Percentiles rank a stretch among this genome's conserved stretches.
Evolutionary conservation across 1,139 yeast species (phyloP).

Genomic region (Barnettozyma hawaiiensis): DNA sequence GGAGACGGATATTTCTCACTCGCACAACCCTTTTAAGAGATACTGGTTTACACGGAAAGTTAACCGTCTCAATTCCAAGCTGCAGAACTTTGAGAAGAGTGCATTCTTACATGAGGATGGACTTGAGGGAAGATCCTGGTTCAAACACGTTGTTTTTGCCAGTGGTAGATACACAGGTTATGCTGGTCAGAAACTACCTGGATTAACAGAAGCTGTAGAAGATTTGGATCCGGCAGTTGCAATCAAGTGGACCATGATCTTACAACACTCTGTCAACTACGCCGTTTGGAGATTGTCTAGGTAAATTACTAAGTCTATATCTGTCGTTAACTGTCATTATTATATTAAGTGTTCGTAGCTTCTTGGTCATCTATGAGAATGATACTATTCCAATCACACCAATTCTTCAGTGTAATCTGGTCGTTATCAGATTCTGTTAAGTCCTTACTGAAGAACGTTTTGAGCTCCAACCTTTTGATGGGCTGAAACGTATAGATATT

Average conservation of each 20-base stretch:
- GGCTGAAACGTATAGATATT: conserved; percentile 33
- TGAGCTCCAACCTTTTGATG: conserved; percentile 26
- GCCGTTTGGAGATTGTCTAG: conserved; percentile 8
- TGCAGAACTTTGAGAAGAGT: conserved; percentile 57
- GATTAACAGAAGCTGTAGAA: conserved; percentile 73
- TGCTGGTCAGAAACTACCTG: conserved; percentile 78
- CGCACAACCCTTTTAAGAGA: conserved; percentile 25
- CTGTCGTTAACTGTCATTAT: neutral
- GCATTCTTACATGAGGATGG: conserved; percentile 58
- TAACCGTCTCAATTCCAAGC: conserved; percentile 34
- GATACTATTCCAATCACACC: conserved; percentile 26
- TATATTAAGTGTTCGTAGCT: neutral
- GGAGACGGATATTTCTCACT: conserved; percentile 23
- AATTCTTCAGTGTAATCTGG: conserved; percentile 6
- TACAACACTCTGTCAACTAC: conserved; percentile 32
- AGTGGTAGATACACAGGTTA: conserved; percentile 85
- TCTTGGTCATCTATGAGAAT: conserved; percentile 16
- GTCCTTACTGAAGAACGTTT: conserved; percentile 9
- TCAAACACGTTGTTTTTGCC: conserved; percentile 77
- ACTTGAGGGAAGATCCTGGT: conserved; percentile 70
- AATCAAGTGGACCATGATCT: conserved; percentile 52
- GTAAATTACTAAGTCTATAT: neutral
- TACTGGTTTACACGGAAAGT: conserved; percentile 26
- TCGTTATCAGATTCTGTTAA: conserved; percentile 6
- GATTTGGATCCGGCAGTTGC: conserved; percentile 52